Percentiles rank a stretch among this genome's conserved stretches.
phyloP scores from a whole-genome alignment of 1,139 yeast genomes.

The Taiozyma onychis region DNA sequence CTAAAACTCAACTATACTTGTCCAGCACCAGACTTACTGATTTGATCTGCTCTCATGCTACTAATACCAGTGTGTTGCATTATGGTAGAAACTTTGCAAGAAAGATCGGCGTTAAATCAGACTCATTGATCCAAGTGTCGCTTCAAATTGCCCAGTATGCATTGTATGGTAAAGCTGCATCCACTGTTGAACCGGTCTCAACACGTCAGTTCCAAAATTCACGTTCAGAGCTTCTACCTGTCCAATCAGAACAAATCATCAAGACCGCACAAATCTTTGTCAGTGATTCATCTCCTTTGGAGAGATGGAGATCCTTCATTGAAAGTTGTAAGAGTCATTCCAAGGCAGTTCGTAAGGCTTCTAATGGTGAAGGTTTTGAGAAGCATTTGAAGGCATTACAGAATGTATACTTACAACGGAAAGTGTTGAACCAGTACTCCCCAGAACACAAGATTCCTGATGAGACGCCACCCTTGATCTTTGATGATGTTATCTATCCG shows the following conservation, averaged over 20 bases:
- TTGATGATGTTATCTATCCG: conserved; percentile 33
- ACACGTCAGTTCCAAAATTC: conserved; percentile 63
- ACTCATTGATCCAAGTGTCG: conserved; percentile 62
- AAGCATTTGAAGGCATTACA: conserved; percentile 62
- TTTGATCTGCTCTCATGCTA: conserved; percentile 65
- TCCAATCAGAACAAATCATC: conserved; percentile 50
- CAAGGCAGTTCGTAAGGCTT: conserved; percentile 42
- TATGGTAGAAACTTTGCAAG: conserved; percentile 43
- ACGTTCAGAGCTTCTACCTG: conserved; percentile 61
- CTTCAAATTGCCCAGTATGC: conserved; percentile 71
- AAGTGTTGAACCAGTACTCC: conserved; percentile 40
- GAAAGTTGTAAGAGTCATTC: conserved; percentile 50
- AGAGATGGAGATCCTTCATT: conserved; percentile 47
- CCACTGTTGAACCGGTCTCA: conserved; percentile 68
- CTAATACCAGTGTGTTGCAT: conserved; percentile 36
- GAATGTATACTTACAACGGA: conserved; percentile 39
- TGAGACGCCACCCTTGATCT: conserved; percentile 22
- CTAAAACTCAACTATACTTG: conserved; percentile 46
- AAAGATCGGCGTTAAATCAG: conserved; percentile 52
- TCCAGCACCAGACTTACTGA: conserved; percentile 76
- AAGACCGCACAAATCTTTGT: conserved; percentile 58
- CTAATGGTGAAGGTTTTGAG: conserved; percentile 64
- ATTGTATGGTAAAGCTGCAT: conserved; percentile 61
- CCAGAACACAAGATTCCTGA: conserved; percentile 25
- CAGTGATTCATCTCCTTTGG: conserved; percentile 38